Evolutionary conservation across 495 filamentous ascomycete species (phyloP), one percentile per base, ranked within the genome.

Genomic region (Aspergillus bridgeri): DNA sequence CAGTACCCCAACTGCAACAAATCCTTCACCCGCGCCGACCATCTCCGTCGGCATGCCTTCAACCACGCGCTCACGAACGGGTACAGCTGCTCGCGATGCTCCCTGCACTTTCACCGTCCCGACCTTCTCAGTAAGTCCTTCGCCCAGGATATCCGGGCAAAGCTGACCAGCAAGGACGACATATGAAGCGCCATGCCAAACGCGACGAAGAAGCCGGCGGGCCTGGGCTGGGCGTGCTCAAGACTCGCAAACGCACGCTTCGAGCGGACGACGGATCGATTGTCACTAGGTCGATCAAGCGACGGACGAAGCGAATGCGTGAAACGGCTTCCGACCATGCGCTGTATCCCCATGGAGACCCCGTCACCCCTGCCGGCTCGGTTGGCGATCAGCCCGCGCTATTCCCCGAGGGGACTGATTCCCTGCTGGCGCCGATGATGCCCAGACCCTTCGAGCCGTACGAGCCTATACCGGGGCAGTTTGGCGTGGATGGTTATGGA

Each of bases 181-280:
- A 86, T 60, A 81, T 85, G 74, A 68, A 72, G 43, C 80, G 83
- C 6, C 83, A 86, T 62, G 73, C 72, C 33, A 79, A 84, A 65
- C 83, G 82, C 56, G 83, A 86, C 60, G 77, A 78, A 51, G 81
- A 84, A 66, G 82, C 82, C 21, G 83, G 83, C 0, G 83, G 83
- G 1, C 76, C 79, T 48, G 83, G 83, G 0, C 65, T 75, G 47
- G 83, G 83, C 0, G 68, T 82, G 24, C 61, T 86, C 52, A 80
- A 83, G n/a, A 86, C 83, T 1, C 71, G 83, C 33, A 86, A 86
- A 56, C 66, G 83, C 49, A 80, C 81, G 56, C 83, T 83, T 69
- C 77, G 80, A 57, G 79, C 82, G 50, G 71, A 69, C 42, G 73
- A 84, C 63, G 83, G 83, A 8, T 76, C 75, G 17, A 84, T 86